Evolutionary conservation across 768 basidiomycete species (phyloP), one percentile per base, ranked within the genome.

Genomic region (Podaxis sp.): DNA sequence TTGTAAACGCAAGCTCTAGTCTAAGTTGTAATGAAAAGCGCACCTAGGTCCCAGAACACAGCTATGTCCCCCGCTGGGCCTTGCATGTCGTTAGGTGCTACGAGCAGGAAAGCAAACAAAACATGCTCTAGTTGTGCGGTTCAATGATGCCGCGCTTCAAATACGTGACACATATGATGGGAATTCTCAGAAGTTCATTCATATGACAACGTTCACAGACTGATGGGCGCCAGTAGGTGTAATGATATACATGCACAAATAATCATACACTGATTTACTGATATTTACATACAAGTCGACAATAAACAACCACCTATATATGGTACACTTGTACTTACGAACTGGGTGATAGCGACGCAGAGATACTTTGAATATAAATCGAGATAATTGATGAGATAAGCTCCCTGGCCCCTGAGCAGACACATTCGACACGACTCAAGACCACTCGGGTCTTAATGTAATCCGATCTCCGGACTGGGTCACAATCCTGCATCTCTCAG

Each of bases 391-490:
- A 19, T 44, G 42, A 44, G 15, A 15, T 44, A 44, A 19, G 42
- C 13, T 5, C 13, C 4, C 5, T 2, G 15, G 5, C n/a, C 42
- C 42, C 42, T 44, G 42, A n/a, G 19, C n/a, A 17, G n/a, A 17
- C 44, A 46, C 15, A 2, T 19, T 46, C n/a, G 40, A 19, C 17
- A 7, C 19, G 44, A 17, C 30, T 63, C 52, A 57, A 13, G 36
- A 67, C 73, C 73, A 76, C n/a, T 72, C 68, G 24, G 74, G 70
- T 11, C 68, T 68, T 39, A 81, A 67, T 12, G 67, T 52, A 33
- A 81, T 76, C 82, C 82, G 82, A 8, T 75, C 77, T 13, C 61
- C 40, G 3, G 74, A 74, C 28, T 72, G 71, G 46, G 75, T 73
- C 57, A 83, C 66, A 33, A 84, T 71, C 24, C 73, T 76, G 13